Evolutionary conservation across 495 filamentous ascomycete genomes (phyloP), one percentile per base, ranked within the genome.

Genomic region (Penicillium argentinense): DNA sequence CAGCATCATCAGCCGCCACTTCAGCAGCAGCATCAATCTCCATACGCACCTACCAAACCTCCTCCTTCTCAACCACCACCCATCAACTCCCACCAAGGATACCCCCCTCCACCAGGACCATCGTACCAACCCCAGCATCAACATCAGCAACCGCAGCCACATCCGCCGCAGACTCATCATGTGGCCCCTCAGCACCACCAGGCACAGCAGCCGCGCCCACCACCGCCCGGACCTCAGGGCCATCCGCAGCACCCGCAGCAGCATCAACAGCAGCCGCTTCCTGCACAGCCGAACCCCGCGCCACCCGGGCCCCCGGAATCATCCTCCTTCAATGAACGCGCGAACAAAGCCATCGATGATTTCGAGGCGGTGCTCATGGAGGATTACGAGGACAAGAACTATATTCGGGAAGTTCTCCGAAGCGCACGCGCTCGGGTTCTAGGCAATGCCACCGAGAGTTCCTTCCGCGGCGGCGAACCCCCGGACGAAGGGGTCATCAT

Each of bases 331-430:
- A 66, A 60, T 53, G 73, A 78, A 13, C 61, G 72, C 32, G 72
- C 72, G 9, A 69, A 72, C 56, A 73, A 75, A 54, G 69, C 72
- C n/a, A 72, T 75, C 39, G 72, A 75, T 47, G 70, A 73, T 49
- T 75, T 75, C 33, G 72, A 75, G 39, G 63, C 66, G 26, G 69
- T 75, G 16, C 61, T 75, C 11, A 68, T 74, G 66, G 70, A 75
- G 36, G 72, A 75, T 41, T 75, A 74, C 43, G 70, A 74, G 36
- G 72, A 75, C 45, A 75, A 74, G 57, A 71, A 75, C 54, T 75
- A 75, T 53, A 75, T 75, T 52, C 68, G 69, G 13, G 69, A 72
- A 49, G 72, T 75, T 17, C 69, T 75, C n/a, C 69, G 70, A 45
- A 75, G 72, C 51, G 70, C 72, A 8, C 69, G 72, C 12, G 72